Evolutionary conservation across 352 stramenopile genomes (phyloP), one percentile per base, ranked within the genome.

Genomic region (Globisporangium uncinulatum): DNA sequence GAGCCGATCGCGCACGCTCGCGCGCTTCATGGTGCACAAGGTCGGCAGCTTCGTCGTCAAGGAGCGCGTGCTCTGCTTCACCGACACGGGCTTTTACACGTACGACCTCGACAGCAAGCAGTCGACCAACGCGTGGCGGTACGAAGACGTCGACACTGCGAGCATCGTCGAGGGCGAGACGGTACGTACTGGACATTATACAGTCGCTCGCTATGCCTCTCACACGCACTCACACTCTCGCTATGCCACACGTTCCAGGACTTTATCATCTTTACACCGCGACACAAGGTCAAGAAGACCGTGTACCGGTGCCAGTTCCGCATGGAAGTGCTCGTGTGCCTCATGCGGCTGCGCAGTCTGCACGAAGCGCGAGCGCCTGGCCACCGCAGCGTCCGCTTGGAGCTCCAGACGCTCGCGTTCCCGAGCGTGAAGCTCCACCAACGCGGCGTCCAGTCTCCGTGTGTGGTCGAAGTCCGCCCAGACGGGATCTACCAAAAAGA

Each of bases 1-100:
- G 73, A 75, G 86, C 66, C 73, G 66, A 60, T 78, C 81, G 56
- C 71, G 72, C 52, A 75, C 86, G 45, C 57, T 87, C 31, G 83
- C 75, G 56, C 83, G 83, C 56, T 93, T 87, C 63, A 89, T 91
- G 80, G 81, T 93, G 54, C 74, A 87, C 68, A 93, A 91, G 54
- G 80, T 93, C 51, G 80, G 80, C 56, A 86, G 71, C 60, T 92
- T 92, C 57, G 79, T 87, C 48, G 68, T 88, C n/a, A 93, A 93
- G 58, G 83, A 91, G 65, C 83, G 83, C 53, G 80, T 91, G 59
- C 57, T 93, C 44, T 89, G 80, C 67, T 87, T 93, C n/a, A 77
- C 73, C 20, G 77, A 87, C 51, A 72, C 79, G 47, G 73, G 69
- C 15, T 93, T 93, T 55, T 91, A 63, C 39, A 93, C 83, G 17